Evolutionary conservation across 2,329 filamentous ascomycete species (phyloP).

Genomic region (Orbilia ellipsospora): DNA sequence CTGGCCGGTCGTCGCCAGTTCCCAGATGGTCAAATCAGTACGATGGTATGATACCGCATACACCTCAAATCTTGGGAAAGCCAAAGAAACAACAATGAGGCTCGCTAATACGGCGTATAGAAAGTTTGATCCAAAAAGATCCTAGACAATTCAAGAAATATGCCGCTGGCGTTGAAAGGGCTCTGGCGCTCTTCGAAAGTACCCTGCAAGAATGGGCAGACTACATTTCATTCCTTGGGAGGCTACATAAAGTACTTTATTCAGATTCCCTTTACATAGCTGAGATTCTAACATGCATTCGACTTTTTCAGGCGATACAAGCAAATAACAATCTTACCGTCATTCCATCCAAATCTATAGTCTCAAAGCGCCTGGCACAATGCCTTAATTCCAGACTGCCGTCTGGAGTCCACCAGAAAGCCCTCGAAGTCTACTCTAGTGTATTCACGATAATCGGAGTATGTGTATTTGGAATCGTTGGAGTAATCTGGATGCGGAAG

Average conservation of each 20-base stretch:
- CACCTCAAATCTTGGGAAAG: background rate
- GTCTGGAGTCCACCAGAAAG: constrained; percentile 96
- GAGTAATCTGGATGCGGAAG: constrained; percentile 52
- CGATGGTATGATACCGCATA: constrained; percentile 41
- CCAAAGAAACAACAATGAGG: background rate
- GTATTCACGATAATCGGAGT: constrained; percentile 87
- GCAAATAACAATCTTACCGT: constrained; percentile 77
- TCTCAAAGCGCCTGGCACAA: constrained; percentile 92
- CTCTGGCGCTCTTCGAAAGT: constrained; percentile 83
- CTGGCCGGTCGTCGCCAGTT: constrained; percentile 51
- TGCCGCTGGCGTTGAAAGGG: constrained; percentile 85
- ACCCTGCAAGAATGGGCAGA: constrained; percentile 98
- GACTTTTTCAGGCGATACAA: constrained; percentile 78
- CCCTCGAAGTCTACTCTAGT: constrained; percentile 90
- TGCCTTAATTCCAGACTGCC: constrained; percentile 93
- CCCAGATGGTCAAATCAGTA: constrained; percentile 53
- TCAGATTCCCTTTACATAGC: background rate
- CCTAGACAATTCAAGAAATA: constrained; percentile 81
- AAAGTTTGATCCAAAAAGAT: constrained; percentile 68
- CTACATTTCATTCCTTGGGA: constrained; percentile 95
- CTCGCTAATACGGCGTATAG: constrained; percentile 23
- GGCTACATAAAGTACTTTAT: constrained; percentile 79
- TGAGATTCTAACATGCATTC: constrained; percentile 4
- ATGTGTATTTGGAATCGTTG: constrained; percentile 57
- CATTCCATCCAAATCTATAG: constrained; percentile 82